Evolutionary conservation across 78 protist species (phyloP).

Genomic region (Dictyostelium discoideum): DNA sequence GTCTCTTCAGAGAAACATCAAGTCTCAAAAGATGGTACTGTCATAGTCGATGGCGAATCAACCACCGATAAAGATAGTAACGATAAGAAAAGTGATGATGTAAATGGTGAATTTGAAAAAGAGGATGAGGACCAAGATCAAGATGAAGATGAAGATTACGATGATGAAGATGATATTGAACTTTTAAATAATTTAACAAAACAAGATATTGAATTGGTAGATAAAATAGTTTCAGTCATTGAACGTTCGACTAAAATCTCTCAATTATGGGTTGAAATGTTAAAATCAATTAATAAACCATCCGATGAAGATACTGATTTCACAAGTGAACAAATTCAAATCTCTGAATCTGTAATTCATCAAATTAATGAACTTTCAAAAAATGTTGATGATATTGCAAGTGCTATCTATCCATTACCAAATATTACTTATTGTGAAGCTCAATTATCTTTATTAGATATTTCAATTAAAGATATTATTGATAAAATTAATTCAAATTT

Average conservation of each 20-base stretch:
- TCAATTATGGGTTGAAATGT: not conserved
- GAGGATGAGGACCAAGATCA: constrained; percentile 11
- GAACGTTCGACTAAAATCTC: not conserved
- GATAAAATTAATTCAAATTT: not conserved
- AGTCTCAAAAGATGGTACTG: not conserved
- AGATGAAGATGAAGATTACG: constrained; percentile 51
- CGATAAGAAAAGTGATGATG: constrained; percentile 23
- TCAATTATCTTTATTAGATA: constrained; percentile 1
- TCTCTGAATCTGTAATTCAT: not conserved
- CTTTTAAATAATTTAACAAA: not conserved
- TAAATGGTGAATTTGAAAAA: constrained; percentile 20
- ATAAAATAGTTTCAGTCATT: not conserved
- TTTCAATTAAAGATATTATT: not conserved
- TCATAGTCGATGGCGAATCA: not conserved
- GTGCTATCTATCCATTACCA: constrained; percentile 62
- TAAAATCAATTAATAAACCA: not conserved
- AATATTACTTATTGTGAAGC: constrained; percentile 1
- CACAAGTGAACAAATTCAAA: not conserved
- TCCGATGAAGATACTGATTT: not conserved
- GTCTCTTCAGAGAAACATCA: not conserved
- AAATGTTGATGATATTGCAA: constrained; percentile 47
- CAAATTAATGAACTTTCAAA: constrained; percentile 47
- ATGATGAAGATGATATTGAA: not conserved
- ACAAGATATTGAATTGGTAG: constrained; percentile 19
- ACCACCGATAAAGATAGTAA: not conserved